phyloP scores from a whole-genome alignment of 345 rosid species.

The Lepidium aucheri region DNA sequence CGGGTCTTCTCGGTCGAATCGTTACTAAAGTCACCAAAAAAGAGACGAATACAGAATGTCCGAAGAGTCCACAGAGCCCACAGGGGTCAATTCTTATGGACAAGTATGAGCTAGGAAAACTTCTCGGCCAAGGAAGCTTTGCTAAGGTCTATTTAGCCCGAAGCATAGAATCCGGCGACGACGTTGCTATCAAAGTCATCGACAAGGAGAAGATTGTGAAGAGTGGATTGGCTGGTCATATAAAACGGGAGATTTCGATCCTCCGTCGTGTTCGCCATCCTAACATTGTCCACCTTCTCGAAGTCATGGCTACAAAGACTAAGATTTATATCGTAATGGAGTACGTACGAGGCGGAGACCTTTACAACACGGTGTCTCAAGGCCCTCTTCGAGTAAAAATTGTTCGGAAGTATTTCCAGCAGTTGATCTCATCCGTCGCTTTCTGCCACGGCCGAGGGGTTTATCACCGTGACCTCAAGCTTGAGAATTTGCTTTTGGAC shows the following conservation, averaged over 20 bases:
- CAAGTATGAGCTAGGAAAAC: slow-evolving; percentile 78
- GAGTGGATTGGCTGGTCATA: slow-evolving; percentile 39
- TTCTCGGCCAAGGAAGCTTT: slow-evolving; percentile 91
- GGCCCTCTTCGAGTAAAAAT: slow-evolving; percentile 68
- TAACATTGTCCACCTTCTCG: slow-evolving; percentile 56
- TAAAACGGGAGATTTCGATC: slow-evolving; percentile 91
- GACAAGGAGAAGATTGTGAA: slow-evolving; percentile 58
- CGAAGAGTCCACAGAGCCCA: slow-evolving; percentile 20
- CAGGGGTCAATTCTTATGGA: slow-evolving; percentile 43
- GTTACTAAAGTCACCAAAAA: slow-evolving; percentile 7
- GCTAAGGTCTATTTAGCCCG: slow-evolving; percentile 86
- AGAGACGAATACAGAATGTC: slow-evolving; percentile 14
- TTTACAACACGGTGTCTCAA: slow-evolving; percentile 59
- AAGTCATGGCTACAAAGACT: slow-evolving; percentile 76
- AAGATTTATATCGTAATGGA: slow-evolving; percentile 91
- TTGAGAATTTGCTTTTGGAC: slow-evolving; percentile 74
- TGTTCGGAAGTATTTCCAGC: slow-evolving; percentile 64
- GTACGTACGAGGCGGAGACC: slow-evolving; percentile 79
- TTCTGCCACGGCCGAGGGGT: slow-evolving; percentile 87
- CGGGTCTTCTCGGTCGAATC: slow-evolving; percentile 14
- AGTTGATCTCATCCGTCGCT: slow-evolving; percentile 71
- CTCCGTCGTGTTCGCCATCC: slow-evolving; percentile 69
- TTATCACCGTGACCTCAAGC: slow-evolving; percentile 88
- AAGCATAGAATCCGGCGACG: slow-evolving; percentile 44
- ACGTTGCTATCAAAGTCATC: slow-evolving; percentile 84